Evolutionary conservation across 2,329 filamentous ascomycete genomes (phyloP), one percentile per base, ranked within the genome.

Genomic region (Pezicula neosporulosa): DNA sequence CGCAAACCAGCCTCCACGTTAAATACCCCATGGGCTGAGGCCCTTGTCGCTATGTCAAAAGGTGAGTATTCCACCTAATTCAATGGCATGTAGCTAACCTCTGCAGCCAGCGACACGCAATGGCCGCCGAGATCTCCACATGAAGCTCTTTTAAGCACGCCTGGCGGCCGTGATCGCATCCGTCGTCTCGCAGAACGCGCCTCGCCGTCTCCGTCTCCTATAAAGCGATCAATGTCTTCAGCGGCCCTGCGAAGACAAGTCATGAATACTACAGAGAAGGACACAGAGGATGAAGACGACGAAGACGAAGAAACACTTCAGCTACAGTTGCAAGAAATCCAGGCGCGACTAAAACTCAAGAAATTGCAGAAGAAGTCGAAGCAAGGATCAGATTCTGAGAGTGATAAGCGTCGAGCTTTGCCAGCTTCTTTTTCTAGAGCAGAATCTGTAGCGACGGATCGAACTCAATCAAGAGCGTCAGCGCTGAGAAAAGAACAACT

Each of bases 341-440:
- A 97, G 68, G 90, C 92, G 6, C 86, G 87, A 54, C 72, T 97
- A 48, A 94, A 87, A 69, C 70, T 97, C 57, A 97, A 97, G 70
- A 91, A 87, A 64, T 73, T 97, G 13, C 89, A 94, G 67, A 86
- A 85, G 64, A 82, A 77, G 64, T 71, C 75, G 52, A 56, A 65
- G 53, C 56, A 70, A 57, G 39, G 61, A 49, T 61, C 59, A 43
- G 61, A 58, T 50, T 60, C 59, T 7, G 63, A 63, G 28, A 56
- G 52, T 13, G 60, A 63, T 28, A 38, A 37, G 24, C 51, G 44
- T 15, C 49, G 50, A 37, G 42, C 54, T 4, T 50, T 45, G 13
- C 53, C 56, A 12, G 47, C 52, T 18, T 51, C 59, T 12, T 30
- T 56, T 9, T 41, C 50, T 18, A 59, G 61, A 43, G 53, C 60